Base-by-base conservation (phyloP, 257 asterid genomes). In the Primulina huaijiensis region DNA sequence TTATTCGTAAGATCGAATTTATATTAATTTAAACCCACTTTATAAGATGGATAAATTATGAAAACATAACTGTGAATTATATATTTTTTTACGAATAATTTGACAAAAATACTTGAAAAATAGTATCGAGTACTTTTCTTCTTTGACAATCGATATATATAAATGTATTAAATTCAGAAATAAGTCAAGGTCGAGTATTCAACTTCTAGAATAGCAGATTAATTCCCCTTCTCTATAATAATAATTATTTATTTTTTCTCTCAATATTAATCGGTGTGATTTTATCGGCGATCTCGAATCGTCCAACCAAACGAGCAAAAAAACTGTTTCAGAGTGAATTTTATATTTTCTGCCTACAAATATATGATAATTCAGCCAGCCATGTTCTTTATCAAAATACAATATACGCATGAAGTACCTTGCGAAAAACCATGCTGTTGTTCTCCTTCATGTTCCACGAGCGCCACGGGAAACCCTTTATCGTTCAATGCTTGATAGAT, bases 301-400 rank as follows among this genome's bases (percentile, higher is more conserved):
- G 72, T 43, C 96, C 97, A 23, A 86, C 90, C 71, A 89, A 70
- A 72, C 96, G 95, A 2, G 97, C 97, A 72, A 93, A 89, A 88
- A 93, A 93, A 97, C 72, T 93, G 97, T 73, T 93, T 96, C 16
- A 93, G 89, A 0, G 99, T 93, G 82, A 84, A 89, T 81, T 87
- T 93, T 52, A 93, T 90, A 76, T 89, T 93, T 74, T 93, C 95
- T 30, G 96, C 99, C 97, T 90, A 88, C 76, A 70, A 9, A 58
- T 35, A 21, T 40, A 7, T 43, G 11, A 67, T 38, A 17, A 21
- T 16, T 46, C 21, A 70, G 57, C 3, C 68, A 76, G 57, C 30
- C 19, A 52, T 59, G 40, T 37, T 40, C 21, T 25, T 75, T 25
- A 50, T 62, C 17, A 17, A 52, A 31, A 46, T 40, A 62, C 10